These are phyloP conservation scores for Kodamaea sp. DNA, from an alignment of 1,139 yeast genomes.

Conservation along the genomic window DNA sequence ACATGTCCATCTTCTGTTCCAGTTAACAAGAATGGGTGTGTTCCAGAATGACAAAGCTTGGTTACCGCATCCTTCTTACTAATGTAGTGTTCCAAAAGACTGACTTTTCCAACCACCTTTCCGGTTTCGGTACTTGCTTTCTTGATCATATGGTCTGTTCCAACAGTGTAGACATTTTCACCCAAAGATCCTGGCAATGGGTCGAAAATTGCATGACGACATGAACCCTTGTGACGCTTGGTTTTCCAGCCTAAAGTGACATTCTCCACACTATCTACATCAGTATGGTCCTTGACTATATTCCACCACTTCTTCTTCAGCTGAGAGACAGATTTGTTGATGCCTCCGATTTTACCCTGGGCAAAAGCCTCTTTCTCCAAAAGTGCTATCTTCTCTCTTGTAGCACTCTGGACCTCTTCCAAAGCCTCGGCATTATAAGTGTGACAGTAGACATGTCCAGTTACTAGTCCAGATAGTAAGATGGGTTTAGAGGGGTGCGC, in stretches of 20 bases:
- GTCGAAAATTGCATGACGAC: slow-evolving; percentile 73
- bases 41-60: slow-evolving; percentile 60
- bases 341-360: slow-evolving; percentile 28
- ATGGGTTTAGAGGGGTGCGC: slow-evolving; percentile 76
- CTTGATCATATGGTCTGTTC: slow-evolving; percentile 79
- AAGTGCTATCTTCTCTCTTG: slow-evolving; percentile 22
- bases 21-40: slow-evolving; percentile 64
- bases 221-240: slow-evolving; percentile 86
- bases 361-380: slow-evolving; percentile 29
- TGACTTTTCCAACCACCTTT: slow-evolving; percentile 62
- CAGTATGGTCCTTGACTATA: slow-evolving; percentile 38
- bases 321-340: slow-evolving; percentile 37
- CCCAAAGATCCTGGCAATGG: slow-evolving; percentile 50
- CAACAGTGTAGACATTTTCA: slow-evolving; percentile 62
- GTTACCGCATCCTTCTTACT: slow-evolving; percentile 47
- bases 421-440: slow-evolving; percentile 53
- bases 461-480: slow-evolving; percentile 70
- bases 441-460: slow-evolving; percentile 69
- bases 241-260: slow-evolving; percentile 72
- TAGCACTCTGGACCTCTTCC: slow-evolving; percentile 29
- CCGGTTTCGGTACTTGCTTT: slow-evolving; percentile 76
- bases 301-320: slow-evolving; percentile 53
- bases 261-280: slow-evolving; percentile 27
- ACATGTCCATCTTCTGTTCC: slow-evolving; percentile 84
- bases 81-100: slow-evolving; percentile 27